A percentile compares a stretch with the other conserved stretches of the same genome.
Evolutionary conservation across 495 filamentous ascomycete genomes (phyloP).

Genomic region (Cercophora samala): DNA sequence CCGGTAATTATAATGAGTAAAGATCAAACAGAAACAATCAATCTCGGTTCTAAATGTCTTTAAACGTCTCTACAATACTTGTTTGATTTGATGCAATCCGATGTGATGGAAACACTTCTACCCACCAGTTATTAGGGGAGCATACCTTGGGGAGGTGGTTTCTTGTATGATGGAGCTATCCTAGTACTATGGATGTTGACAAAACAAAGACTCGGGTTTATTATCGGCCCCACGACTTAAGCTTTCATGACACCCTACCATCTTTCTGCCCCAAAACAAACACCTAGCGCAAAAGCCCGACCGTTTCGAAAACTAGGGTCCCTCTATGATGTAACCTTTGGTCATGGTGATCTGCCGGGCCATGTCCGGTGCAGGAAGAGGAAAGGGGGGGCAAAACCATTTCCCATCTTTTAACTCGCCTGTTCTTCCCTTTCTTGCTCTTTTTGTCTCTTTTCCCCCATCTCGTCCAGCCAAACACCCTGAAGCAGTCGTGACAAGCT

Average conservation of each 20-base stretch:
- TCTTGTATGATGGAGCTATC: no score
- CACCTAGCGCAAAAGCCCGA: neutral
- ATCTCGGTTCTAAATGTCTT: no score
- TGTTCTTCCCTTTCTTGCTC: neutral
- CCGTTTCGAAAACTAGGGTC: neutral
- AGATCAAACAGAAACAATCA: no score
- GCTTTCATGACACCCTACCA: neutral
- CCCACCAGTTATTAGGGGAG: no score
- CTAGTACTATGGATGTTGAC: no score
- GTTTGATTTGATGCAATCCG: no score
- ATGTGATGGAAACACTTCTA: no score
- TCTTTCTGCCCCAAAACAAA: neutral
- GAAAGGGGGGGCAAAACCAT: neutral
- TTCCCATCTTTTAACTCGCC: neutral
- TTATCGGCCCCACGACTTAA: neutral
- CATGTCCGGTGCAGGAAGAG: neutral
- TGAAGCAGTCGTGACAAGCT: neutral
- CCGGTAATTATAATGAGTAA: no score
- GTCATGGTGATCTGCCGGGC: neutral
- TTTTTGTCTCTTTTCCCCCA: neutral
- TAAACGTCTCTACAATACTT: no score
- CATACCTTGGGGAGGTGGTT: no score
- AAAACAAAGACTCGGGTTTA: neutral
- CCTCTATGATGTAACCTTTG: neutral
- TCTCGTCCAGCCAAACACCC: neutral